Evolutionary conservation across 192 early-diverging fungal species (phyloP), one percentile per base, ranked within the genome.

Genomic region (Gigaspora rosea): DNA sequence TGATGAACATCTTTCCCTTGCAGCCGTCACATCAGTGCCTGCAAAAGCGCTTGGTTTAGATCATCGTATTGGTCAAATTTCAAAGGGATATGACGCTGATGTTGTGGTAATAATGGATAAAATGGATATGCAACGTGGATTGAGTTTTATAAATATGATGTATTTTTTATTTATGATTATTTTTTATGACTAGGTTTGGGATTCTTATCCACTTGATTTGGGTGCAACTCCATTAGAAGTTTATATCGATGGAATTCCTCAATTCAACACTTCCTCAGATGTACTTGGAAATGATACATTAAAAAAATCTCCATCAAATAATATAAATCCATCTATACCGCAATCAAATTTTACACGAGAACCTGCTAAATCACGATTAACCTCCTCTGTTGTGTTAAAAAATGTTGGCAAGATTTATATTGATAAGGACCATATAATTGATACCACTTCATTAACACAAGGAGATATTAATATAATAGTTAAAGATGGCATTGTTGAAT

Each of bases 161-260:
- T 41, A 41, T 41, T 41, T n/a, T 41, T 41, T 41, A 41, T 41
- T 41, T 41, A 41, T 41, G 41, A 41, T 41, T 41, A 41, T 27
- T 41, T n/a, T 41, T 41, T 41, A 41, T 41, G 41, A 41, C 2
- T 41, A 73, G 72, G 84, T 95, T 63, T 95, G 94, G 94, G 86
- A 91, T 78, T 86, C 87, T 49, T 79, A 89, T 69, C 94, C 94
- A 7, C 82, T 95, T 9, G 61, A 77, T 8, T 75, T 94, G 3
- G 92, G 92, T 20, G 90, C 94, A 22, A 84, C 89, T 80, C 94
- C 94, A 63, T 76, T 93, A 22, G 84, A 90, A 74, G 93, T 95
- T 11, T 92, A 86, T 76, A 82, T 91, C 56, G 94, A 95, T 78
- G 94, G 94, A 59, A 84, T 87, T 27, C 69, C 85, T 0, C 89